Evolutionary conservation across 2,329 filamentous ascomycete genomes (phyloP), one percentile per base, ranked within the genome.

Genomic region (Thelonectria olida): DNA sequence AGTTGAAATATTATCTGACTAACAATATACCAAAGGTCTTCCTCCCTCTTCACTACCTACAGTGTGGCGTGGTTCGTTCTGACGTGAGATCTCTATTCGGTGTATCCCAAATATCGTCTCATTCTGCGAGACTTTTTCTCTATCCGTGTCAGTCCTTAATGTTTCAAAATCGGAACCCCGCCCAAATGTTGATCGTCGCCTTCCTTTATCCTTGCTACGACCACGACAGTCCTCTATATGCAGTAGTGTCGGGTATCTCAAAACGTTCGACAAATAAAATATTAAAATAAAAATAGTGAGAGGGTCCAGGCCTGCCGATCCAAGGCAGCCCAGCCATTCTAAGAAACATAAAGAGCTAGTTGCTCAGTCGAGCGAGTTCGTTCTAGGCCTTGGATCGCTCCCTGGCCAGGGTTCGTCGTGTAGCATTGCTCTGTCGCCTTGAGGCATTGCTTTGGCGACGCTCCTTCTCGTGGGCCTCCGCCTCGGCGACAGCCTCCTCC

Each of bases 401-500:
- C n/a, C 45, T 63, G 15, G 66, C 65, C n/a, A 68, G 38, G 41
- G 58, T 70, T 19, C 53, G 63, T 12, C 63, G 61, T 20, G 64
- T 60, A n/a, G 68, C 63, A 15, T 58, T 63, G 61, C 52, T 57
- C 23, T 57, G 48, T 8, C 57, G 53, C 10, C 54, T 59, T 5
- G 54, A 54, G n/a, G 56, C 65, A 41, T 62, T 65, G 51, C 68
- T 74, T 17, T 66, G 51, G 1, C 69, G 64, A 17, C 67, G 66
- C 54, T 71, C 70, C 63, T 70, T 71, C 49, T 73, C 72, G 3
- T 58, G 54, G 27, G 71, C 67, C 9, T 67, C 61, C 5, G 64
- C 69, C 51, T 72, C 70, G 41, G 53, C 61, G 13, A 67, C 48
- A 19, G 68, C 69, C 31, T 75, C 67, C 41, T 76, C 71, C 50